Conservation (phyloP, 805 yeast species). For the Candida ficus region DNA sequence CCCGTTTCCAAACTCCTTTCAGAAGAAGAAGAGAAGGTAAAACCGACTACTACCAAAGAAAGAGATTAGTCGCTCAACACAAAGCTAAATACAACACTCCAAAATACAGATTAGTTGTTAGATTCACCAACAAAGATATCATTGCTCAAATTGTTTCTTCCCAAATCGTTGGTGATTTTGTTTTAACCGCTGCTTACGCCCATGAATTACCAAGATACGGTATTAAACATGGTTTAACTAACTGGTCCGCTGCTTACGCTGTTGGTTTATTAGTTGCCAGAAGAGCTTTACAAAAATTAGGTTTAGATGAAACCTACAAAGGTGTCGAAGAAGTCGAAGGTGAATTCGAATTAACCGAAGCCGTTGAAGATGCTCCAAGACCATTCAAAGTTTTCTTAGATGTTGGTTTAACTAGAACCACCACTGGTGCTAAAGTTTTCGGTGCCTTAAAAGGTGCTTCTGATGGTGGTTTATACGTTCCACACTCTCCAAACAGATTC, state of each 20-base stretch:
- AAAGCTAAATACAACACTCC: conserved; percentile 99
- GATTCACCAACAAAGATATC: conserved; percentile 99
- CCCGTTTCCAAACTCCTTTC: conserved; percentile 99
- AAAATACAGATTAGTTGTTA: conserved; percentile 98
- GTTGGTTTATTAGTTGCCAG: conserved; percentile 98
- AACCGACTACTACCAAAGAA: conserved; percentile 99
- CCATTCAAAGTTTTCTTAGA: conserved; percentile 99
- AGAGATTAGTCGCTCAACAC: conserved; percentile 99
- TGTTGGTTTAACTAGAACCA: conserved; percentile 99
- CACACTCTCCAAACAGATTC: conserved; percentile 99
- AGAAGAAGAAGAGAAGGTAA: conserved; percentile 99
- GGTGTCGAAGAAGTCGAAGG: conserved; percentile 99
- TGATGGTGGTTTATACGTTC: conserved; percentile 98
- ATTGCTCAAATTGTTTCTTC: conserved; percentile 96
- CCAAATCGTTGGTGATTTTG: conserved; percentile 94
- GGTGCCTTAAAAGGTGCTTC: conserved; percentile 99
- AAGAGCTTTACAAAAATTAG: conserved; percentile 96
- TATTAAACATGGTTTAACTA: conserved; percentile 96
- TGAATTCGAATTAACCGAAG: conserved; percentile 97
- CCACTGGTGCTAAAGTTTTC: conserved; percentile 99
- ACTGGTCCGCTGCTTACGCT: conserved; percentile 99
- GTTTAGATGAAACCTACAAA: conserved; percentile 94
- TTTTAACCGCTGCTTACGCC: conserved; percentile 95
- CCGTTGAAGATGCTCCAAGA: conserved; percentile 98
- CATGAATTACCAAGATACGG: conserved; percentile 99